These are phyloP conservation scores for Incumbomyces lentus DNA, from an alignment of 2,329 filamentous ascomycete genomes.

Conservation along the genomic window DNA sequence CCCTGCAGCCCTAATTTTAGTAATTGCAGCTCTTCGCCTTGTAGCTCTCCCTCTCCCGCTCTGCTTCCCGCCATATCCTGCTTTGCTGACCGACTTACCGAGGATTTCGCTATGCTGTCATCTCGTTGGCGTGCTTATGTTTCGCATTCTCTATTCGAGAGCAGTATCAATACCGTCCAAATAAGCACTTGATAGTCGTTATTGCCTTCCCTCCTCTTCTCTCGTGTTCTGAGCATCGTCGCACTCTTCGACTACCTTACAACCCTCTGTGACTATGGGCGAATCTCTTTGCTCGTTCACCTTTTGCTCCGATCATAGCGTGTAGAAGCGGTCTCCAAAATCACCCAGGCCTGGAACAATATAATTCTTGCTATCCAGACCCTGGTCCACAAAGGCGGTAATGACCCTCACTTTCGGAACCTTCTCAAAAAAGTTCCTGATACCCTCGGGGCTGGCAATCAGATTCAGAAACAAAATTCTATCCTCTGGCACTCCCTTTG, in stretches of 20 bases:
- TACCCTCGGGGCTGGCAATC: slow-evolving; percentile 91
- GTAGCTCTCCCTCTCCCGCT: too few species aligned
- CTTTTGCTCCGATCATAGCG: slow-evolving; percentile 2
- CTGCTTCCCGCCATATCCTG: too few species aligned
- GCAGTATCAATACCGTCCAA: background rate
- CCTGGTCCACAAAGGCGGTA: slow-evolving; percentile 90
- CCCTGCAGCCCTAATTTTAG: background rate
- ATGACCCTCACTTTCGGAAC: slow-evolving; percentile 87
- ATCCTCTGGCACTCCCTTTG: slow-evolving; percentile 84
- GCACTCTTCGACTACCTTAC: too few species aligned
- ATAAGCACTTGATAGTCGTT: too few species aligned
- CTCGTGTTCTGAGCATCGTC: too few species aligned
- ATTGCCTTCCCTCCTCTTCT: too few species aligned
- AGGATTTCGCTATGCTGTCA: too few species aligned
- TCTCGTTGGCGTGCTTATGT: too few species aligned
- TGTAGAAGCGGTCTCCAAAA: slow-evolving; percentile 29
- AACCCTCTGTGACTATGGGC: too few species aligned
- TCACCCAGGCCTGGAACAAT: slow-evolving; percentile 30
- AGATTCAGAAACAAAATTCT: slow-evolving; percentile 93
- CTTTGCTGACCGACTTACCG: too few species aligned
- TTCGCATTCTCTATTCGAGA: background rate
- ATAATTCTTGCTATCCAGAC: slow-evolving; percentile 66
- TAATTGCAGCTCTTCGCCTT: background rate
- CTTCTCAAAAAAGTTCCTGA: slow-evolving; percentile 75
- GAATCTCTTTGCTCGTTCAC: too few species aligned